Base-by-base conservation (phyloP, 305 asterid genomes). In the Fraxinus latifolia region DNA sequence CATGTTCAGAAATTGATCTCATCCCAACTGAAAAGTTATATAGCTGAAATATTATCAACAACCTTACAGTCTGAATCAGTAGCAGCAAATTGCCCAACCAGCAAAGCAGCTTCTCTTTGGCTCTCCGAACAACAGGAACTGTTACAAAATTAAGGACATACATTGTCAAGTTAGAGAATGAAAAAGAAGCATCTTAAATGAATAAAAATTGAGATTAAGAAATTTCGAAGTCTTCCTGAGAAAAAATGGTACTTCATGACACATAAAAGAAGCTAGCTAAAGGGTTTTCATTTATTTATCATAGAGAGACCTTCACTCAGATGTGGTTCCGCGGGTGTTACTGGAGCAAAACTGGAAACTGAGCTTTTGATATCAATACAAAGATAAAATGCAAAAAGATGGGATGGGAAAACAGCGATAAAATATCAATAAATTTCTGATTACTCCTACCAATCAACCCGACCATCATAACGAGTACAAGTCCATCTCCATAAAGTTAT, bases 31-130 rank as follows among this genome's bases (percentile, higher is more conserved):
- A 50, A 34, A 70, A 23, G 44, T 72, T 68, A 76, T 79, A 82
- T 5, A 19, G 83, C 29, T 81, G 67, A 84, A 74, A 78, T 44
- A 84, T 15, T 80, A 77, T 79, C 31, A 67, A 89, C 95, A 87
- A 96, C 98, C 99, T 96, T 95, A 89, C 98, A 94, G 88, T 95
- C 98, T 72, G 99, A 90, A 89, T 96, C 98, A 17, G 98, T 95
- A 47, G 98, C 99, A 79, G 99, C 98, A 86, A 96, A 96, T 88
- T 96, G 99, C 84, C 99, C 99, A 68, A 96, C 97, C 70, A 96
- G 91, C 89, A 96, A 89, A 85, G 99, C 99, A 88, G 99, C 98
- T 90, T 96, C 99, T 83, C 99, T 90, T 89, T 95, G 98, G 91
- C 99, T 96, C 90, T 96, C 99, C 11, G 97, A 87, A 88, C 99